Base-by-base conservation (phyloP, 305 asterid genomes). In the Fraxinus albicans region DNA sequence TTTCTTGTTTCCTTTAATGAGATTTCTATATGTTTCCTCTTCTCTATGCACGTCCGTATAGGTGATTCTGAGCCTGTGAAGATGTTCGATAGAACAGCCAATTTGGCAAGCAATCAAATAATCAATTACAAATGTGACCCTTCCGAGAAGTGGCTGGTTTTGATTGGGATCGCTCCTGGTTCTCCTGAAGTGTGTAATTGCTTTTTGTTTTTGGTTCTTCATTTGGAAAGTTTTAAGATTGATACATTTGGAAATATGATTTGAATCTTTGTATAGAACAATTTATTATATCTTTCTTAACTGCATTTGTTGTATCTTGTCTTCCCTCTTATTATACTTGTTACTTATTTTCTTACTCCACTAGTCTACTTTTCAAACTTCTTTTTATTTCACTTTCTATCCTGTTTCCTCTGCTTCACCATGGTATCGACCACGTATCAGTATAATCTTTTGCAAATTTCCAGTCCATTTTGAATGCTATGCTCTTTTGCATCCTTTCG, bases 151-250 rank as follows among this genome's bases (percentile, higher is more conserved):
- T 97, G 99, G 99, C 85, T 97, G 98, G 99, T 95, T 86, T 87
- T 97, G 92, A 92, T 95, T 84, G 99, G 99, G 76, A 95, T 94
- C 78, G 99, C 99, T 79, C 99, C 99, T 86, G 99, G 99, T 82
- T 91, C 98, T 33, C 88, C 99, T 1, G 99, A 97, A 94, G 99
- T 97, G 82, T 47, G 90, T 90, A 79, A 79, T 81, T 0, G 65
- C 74, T 76, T 7, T 35, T 34, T 29, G 7, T 36, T 82, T 4
- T 77, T 72, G 75, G 38, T 67, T 67, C 34, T 27, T 67, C 34
- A 90, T 90, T 90, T 79, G 5, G 58, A 8, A 50, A 13, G 42
- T 13, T 79, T 58, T 76, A 36, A 53, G 23, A 47, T 36, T 63
- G 55, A 38, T 58, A 74, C 47, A 29, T 35, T 60, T 36, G 80